These are phyloP conservation scores for Amniculicola lignicola DNA, from an alignment of 495 filamentous ascomycete genomes.

Conservation along the genomic window DNA sequence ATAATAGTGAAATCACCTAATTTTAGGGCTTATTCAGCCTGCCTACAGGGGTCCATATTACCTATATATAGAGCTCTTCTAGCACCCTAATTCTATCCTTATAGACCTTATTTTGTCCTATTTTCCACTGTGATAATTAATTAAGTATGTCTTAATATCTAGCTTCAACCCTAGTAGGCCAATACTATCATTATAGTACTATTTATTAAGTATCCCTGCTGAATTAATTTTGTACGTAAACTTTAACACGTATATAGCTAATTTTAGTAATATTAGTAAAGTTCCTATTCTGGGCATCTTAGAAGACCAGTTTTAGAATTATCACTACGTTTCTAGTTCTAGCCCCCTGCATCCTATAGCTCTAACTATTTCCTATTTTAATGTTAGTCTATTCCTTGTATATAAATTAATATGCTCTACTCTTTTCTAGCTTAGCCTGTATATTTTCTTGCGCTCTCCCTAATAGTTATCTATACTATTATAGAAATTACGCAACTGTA, in stretches of 20 bases:
- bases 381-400: constrained; percentile 1
- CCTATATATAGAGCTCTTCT: no score
- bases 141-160: constrained; percentile 3
- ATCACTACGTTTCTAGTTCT: constrained; percentile 13
- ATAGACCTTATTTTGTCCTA: no score
- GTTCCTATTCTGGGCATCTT: constrained; percentile 4
- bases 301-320: constrained; percentile 17
- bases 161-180: no score
- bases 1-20: not conserved
- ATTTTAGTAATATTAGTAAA: constrained; percentile 13
- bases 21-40: no score
- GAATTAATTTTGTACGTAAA: constrained; percentile 1
- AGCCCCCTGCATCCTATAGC: not conserved
- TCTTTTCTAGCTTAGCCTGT: constrained; percentile 9
- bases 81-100: no score
- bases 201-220: constrained; percentile 2
- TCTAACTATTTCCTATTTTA: constrained; percentile 14
- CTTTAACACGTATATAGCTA: constrained; percentile 7
- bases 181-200: no score
- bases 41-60: no score
- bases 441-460: constrained; percentile 11
- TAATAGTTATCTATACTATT: constrained; percentile 7
- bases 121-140: no score
- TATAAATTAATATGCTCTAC: constrained; percentile 8
- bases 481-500: constrained; percentile 11